Evolutionary conservation across 108 stramenopile genomes (phyloP).

Genomic region (Cyclotella atomus): DNA sequence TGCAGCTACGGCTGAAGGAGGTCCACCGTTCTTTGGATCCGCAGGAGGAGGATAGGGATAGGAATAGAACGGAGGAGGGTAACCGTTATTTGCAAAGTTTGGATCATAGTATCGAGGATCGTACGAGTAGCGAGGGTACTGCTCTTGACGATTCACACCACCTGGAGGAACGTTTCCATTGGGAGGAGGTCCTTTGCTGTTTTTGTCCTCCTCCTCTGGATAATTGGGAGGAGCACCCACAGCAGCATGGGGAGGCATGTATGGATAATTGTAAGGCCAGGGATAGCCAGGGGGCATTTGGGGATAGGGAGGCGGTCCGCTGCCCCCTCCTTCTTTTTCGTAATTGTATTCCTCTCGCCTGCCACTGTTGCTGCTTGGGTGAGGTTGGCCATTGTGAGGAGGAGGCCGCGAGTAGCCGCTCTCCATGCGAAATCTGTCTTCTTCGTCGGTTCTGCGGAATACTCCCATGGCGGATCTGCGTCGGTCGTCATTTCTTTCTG

Average conservation of each 20-base stretch:
- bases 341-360: neutral
- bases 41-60: neutral
- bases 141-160: neutral
- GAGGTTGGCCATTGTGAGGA: neutral
- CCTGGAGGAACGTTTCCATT: neutral
- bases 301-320: neutral
- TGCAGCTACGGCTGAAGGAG: neutral
- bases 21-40: neutral
- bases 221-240: slow-evolving; percentile 3
- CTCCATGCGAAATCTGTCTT: neutral
- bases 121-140: neutral
- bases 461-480: slow-evolving; percentile 10
- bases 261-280: neutral
- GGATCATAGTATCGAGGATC: slow-evolving; percentile 4
- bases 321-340: neutral
- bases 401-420: neutral
- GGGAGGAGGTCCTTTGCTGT: neutral
- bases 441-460: slow-evolving; percentile 9
- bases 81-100: neutral
- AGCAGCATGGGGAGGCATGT: neutral
- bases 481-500: neutral
- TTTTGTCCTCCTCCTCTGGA: neutral
- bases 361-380: neutral
- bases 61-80: neutral
- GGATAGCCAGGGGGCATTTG: neutral